Conservation (phyloP, 2,329 filamentous ascomycete genomes). For the Cladosporium halotolerans region DNA sequence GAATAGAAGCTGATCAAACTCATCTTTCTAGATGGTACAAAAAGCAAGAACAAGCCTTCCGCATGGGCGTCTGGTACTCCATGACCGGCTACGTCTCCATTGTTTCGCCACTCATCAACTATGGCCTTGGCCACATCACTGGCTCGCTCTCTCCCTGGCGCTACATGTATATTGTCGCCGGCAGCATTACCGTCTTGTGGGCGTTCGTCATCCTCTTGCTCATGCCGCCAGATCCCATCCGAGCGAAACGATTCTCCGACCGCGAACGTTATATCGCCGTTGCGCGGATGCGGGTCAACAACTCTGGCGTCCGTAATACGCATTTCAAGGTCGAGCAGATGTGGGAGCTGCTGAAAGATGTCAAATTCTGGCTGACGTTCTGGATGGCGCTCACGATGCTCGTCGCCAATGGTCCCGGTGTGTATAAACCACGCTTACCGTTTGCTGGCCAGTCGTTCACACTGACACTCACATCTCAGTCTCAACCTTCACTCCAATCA, state of each 20-base stretch:
- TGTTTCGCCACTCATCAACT: constrained; percentile 44
- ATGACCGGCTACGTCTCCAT: constrained; percentile 41
- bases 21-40: constrained; percentile 21
- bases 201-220: constrained; percentile 34
- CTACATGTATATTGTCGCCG: constrained; percentile 41
- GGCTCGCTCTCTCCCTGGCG: constrained; percentile 30
- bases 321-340: constrained; percentile 42
- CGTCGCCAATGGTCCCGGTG: constrained; percentile 38
- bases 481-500: constrained; percentile 41
- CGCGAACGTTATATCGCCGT: constrained; percentile 22
- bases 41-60: constrained; percentile 25
- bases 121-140: constrained; percentile 41
- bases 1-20: constrained; percentile 12
- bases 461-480: constrained; percentile 18
- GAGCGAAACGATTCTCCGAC: constrained; percentile 37
- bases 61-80: constrained; percentile 28
- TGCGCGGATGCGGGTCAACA: constrained; percentile 24
- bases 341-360: constrained; percentile 28
- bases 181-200: constrained; percentile 38
- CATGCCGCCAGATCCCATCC: constrained; percentile 37
- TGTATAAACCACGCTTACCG: not conserved
- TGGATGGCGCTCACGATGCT: constrained; percentile 36
- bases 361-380: constrained; percentile 39
- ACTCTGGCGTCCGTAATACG: constrained; percentile 34
- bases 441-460: not conserved